Conservation (phyloP, 2,329 filamentous ascomycete species). For the Eutypella sp. region DNA sequence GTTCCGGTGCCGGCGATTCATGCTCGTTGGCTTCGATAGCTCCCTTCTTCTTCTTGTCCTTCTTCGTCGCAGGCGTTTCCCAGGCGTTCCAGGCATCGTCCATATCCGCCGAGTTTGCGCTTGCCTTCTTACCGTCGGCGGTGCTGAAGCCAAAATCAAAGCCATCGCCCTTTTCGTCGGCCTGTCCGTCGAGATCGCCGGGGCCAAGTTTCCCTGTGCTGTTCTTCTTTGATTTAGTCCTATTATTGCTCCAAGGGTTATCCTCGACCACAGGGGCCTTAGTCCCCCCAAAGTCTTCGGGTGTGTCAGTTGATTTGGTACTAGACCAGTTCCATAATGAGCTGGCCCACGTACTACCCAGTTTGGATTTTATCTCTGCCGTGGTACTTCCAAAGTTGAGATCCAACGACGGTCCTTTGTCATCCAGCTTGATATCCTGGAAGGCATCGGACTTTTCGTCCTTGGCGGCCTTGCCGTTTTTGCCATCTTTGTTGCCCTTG, state of each 20-base stretch:
- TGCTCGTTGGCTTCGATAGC: constrained; percentile 11
- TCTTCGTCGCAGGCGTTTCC: constrained; percentile 38
- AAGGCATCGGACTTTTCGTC: constrained; percentile 48
- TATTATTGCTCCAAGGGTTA: constrained; percentile 46
- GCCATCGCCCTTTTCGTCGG: constrained; percentile 27
- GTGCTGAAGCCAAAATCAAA: constrained; percentile 20
- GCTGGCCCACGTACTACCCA: constrained; percentile 56
- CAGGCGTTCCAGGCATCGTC: constrained; percentile 29
- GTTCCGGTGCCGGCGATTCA: constrained; percentile 8
- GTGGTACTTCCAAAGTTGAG: constrained; percentile 45
- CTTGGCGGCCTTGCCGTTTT: constrained; percentile 19
- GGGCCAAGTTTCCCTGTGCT: constrained; percentile 42
- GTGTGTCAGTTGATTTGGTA: constrained; percentile 22
- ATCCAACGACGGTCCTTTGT: constrained; percentile 52
- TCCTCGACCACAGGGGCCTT: constrained; percentile 37
- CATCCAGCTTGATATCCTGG: constrained; percentile 64
- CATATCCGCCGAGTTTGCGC: constrained; percentile 30
- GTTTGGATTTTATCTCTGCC: constrained; percentile 33
- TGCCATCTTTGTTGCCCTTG: constrained; percentile 25
- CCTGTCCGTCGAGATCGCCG: constrained; percentile 36
- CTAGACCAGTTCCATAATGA: constrained; percentile 40
- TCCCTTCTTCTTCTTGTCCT: constrained; percentile 29
- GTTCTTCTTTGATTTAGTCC: constrained; percentile 49
- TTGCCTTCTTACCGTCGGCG: constrained; percentile 18
- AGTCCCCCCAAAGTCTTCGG: constrained; percentile 33